Conservation (phyloP, 805 yeast genomes). For the Candida gorgasii region DNA sequence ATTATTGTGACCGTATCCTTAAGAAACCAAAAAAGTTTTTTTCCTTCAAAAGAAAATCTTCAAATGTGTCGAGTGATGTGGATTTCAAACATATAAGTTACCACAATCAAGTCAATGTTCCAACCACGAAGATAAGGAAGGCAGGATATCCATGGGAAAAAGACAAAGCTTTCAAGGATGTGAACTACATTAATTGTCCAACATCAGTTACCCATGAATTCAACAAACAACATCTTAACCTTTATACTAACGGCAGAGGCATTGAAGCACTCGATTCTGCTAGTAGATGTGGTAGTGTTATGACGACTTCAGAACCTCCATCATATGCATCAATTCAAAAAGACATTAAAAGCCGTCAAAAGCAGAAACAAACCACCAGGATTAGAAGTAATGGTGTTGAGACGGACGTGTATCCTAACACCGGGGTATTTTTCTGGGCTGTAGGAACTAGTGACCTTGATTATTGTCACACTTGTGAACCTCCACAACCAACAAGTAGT, state of each 20-base stretch:
- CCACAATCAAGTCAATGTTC: conserved; percentile 1
- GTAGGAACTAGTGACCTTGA: background rate
- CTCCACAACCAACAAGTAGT: too few species aligned
- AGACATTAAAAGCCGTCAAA: background rate
- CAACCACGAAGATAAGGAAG: background rate
- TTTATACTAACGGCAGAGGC: conserved; percentile 1
- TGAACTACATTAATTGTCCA: background rate
- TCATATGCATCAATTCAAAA: background rate
- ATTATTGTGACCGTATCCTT: background rate
- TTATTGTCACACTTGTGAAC: background rate
- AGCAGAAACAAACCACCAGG: too few species aligned
- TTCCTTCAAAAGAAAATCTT: too few species aligned
- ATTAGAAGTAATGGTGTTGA: background rate
- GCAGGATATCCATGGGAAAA: background rate
- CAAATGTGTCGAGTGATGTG: background rate
- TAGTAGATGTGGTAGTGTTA: conserved; percentile 4
- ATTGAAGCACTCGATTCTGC: background rate
- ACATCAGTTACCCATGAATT: background rate
- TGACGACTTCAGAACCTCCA: background rate
- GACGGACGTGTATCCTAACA: too few species aligned
- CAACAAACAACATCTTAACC: background rate
- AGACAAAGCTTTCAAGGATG: background rate
- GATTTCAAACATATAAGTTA: conserved; percentile 3
- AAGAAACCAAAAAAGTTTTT: background rate
- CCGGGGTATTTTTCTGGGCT: conserved; percentile 1